These are phyloP conservation scores for Neurospora sp. DNA, from an alignment of 495 filamentous ascomycete species.

Conservation along the genomic window DNA sequence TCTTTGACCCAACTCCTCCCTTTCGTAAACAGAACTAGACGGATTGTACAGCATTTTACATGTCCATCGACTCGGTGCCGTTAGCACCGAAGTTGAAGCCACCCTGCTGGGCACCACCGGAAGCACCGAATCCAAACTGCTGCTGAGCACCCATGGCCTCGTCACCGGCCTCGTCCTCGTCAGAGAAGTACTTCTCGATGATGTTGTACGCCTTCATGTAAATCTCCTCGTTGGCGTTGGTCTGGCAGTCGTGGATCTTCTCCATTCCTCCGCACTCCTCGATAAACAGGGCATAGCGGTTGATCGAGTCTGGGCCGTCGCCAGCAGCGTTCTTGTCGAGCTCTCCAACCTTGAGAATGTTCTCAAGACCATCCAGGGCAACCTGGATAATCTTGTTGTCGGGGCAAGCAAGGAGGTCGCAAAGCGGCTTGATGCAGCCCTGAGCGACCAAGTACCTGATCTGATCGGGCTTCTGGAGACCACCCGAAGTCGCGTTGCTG, in stretches of 20 bases:
- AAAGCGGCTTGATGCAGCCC: slow-evolving; percentile 95
- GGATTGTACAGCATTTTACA: slow-evolving; percentile 48
- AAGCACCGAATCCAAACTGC: slow-evolving; percentile 78
- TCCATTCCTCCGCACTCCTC: slow-evolving; percentile 99
- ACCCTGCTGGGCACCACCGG: slow-evolving; percentile 55
- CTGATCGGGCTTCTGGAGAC: slow-evolving; percentile 96
- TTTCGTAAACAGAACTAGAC: neutral
- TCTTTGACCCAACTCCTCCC: neutral
- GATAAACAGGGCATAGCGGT: slow-evolving; percentile 95
- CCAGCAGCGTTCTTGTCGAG: slow-evolving; percentile 87
- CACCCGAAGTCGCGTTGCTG: slow-evolving; percentile 95
- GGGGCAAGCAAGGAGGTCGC: slow-evolving; percentile 90
- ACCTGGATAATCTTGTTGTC: slow-evolving; percentile 99
- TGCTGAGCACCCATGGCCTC: slow-evolving; percentile 46
- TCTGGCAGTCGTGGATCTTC: slow-evolving; percentile 99
- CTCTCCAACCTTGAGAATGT: slow-evolving; percentile 98
- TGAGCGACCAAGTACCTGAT: slow-evolving; percentile 88
- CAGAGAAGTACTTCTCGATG: slow-evolving; percentile 99
- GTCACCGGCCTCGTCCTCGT: slow-evolving; percentile 82
- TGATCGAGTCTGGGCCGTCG: slow-evolving; percentile 68
- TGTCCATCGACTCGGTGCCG: slow-evolving; percentile 93
- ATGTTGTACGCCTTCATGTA: slow-evolving; percentile 99
- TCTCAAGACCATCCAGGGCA: slow-evolving; percentile 95
- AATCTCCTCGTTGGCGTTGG: slow-evolving; percentile 99
- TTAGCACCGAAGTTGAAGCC: slow-evolving; percentile 88